phyloP scores from a whole-genome alignment of 192 early-diverging fungal genomes.

The Backusella westeae region DNA sequence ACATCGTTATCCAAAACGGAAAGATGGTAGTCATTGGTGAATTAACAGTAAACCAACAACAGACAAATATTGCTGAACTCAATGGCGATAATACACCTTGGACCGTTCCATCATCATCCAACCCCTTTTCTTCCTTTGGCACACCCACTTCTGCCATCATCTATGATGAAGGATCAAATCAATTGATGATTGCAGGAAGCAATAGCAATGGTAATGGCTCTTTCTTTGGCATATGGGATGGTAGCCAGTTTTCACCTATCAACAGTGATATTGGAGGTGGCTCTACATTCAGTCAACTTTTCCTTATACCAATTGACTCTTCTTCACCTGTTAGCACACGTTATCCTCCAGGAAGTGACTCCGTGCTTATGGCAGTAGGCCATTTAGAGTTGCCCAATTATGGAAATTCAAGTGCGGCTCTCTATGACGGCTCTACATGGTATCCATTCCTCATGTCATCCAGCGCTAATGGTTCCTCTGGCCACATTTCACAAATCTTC shows the following conservation, averaged over 20 bases:
- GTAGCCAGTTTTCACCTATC: background rate
- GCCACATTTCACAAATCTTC: conserved; percentile 25
- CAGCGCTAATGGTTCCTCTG: conserved; percentile 24
- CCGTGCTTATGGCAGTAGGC: conserved; percentile 43
- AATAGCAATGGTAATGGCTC: background rate
- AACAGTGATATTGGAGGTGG: conserved; percentile 13
- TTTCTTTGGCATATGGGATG: conserved; percentile 13
- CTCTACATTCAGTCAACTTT: conserved; percentile 7
- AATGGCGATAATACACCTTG: background rate
- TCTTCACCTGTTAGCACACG: conserved; percentile 3
- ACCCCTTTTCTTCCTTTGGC: background rate
- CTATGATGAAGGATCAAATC: background rate
- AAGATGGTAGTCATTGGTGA: conserved; percentile 4
- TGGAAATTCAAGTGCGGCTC: conserved; percentile 41
- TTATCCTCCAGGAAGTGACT: conserved; percentile 5
- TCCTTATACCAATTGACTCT: conserved; percentile 13
- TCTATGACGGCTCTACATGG: conserved; percentile 48
- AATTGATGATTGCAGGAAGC: background rate
- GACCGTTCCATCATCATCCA: background rate
- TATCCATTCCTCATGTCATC: conserved; percentile 43
- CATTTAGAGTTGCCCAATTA: conserved; percentile 34
- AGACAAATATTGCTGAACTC: background rate
- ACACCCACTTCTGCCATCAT: background rate
- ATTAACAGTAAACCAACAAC: conserved; percentile 2
- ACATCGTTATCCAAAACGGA: conserved; percentile 36